Evolutionary conservation across 257 asterid species (phyloP).

Genomic region (Solanum lignicaule): DNA sequence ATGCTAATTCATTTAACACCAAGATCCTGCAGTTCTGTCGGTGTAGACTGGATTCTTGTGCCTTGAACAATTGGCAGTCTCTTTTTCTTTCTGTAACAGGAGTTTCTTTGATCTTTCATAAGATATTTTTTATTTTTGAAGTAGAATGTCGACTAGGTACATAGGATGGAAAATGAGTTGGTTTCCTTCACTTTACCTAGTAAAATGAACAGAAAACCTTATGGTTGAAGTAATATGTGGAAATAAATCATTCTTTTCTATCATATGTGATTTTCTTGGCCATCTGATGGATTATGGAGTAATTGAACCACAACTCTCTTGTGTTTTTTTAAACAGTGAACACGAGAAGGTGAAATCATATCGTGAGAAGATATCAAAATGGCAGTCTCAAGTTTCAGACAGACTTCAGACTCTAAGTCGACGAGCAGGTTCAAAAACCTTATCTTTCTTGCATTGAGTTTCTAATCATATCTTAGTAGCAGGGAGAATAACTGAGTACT

Average conservation of each 20-base stretch:
- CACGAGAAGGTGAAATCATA: slow-evolving; percentile 81
- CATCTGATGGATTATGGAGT: background rate
- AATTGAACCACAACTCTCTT: background rate
- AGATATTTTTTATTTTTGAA: background rate
- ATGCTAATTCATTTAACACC: background rate
- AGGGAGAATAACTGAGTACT: background rate
- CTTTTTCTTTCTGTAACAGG: background rate
- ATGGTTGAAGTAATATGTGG: background rate
- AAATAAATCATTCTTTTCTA: background rate
- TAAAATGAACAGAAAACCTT: background rate
- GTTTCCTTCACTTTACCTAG: background rate
- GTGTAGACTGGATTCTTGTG: background rate
- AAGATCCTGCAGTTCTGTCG: background rate
- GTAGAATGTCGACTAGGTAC: background rate
- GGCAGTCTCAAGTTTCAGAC: slow-evolving; percentile 86
- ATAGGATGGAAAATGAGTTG: background rate
- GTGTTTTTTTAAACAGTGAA: slow-evolving; percentile 46
- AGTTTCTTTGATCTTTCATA: background rate
- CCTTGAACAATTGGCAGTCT: background rate
- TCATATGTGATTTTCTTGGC: background rate
- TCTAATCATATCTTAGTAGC: background rate
- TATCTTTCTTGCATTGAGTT: background rate
- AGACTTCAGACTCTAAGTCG: slow-evolving; percentile 57
- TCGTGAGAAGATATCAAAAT: slow-evolving; percentile 64
- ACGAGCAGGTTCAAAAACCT: slow-evolving; percentile 51